A percentile compares a stretch with the other conserved stretches of the same genome.
Evolutionary conservation across 2,329 filamentous ascomycete species (phyloP).

Genomic region (Zasmidium cellare): DNA sequence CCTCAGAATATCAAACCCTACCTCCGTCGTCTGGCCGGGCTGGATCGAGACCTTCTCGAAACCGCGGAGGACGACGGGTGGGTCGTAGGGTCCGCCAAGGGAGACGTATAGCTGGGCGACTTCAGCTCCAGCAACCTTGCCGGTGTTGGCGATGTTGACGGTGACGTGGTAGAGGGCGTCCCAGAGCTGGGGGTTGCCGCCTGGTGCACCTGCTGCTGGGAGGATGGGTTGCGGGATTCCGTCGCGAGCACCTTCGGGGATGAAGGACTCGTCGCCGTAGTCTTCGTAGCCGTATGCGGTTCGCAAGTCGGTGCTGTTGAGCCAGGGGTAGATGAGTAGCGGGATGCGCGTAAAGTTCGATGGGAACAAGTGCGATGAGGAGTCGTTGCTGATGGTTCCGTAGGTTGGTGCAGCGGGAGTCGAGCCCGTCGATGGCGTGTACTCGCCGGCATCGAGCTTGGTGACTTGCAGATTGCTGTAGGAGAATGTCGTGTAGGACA

Average conservation of each 20-base stretch:
- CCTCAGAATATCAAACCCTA: slow-evolving; percentile 20
- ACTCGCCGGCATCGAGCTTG: slow-evolving; percentile 50
- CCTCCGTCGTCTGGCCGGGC: slow-evolving; percentile 20
- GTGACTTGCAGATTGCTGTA: slow-evolving; percentile 66
- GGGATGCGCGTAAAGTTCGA: slow-evolving; percentile 49
- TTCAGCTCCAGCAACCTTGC: slow-evolving; percentile 52
- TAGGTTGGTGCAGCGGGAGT: slow-evolving; percentile 65
- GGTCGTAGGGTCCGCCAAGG: slow-evolving; percentile 43
- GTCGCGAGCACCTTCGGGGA: slow-evolving; percentile 54
- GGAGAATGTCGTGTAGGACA: slow-evolving; percentile 77
- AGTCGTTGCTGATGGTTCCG: slow-evolving; percentile 63
- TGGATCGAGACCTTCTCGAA: slow-evolving; percentile 41
- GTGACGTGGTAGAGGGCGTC: slow-evolving; percentile 58
- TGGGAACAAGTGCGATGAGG: slow-evolving; percentile 70
- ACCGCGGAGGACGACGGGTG: slow-evolving; percentile 46
- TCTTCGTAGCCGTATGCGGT: slow-evolving; percentile 58
- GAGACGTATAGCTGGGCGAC: slow-evolving; percentile 56
- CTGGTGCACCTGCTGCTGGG: slow-evolving; percentile 67
- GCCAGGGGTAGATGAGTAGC: slow-evolving; percentile 69
- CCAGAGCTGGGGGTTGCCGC: slow-evolving; percentile 58
- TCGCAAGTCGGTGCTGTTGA: slow-evolving; percentile 62
- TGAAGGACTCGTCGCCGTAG: slow-evolving; percentile 64
- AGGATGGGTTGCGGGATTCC: slow-evolving; percentile 48
- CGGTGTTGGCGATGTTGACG: slow-evolving; percentile 64
- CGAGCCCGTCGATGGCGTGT: slow-evolving; percentile 61